These are phyloP conservation scores for Tranzscheliella williamsii DNA, from an alignment of 1,284 basidiomycete genomes.

Conservation along the genomic window DNA sequence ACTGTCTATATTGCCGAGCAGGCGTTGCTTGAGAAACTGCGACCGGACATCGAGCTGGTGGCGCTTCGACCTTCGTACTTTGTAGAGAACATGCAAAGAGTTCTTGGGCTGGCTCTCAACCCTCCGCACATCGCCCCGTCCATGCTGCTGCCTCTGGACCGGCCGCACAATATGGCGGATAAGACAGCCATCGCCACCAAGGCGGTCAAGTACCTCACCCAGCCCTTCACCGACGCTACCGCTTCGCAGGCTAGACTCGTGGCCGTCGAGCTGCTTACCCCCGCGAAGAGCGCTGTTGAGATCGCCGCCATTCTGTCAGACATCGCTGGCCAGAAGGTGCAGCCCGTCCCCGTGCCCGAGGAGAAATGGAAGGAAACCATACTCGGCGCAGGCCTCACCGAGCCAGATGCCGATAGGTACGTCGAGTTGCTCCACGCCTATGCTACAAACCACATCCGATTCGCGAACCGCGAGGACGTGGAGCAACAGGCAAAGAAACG, in stretches of 20 bases:
- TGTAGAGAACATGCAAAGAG: slow-evolving; percentile 6
- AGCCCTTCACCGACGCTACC: not conserved
- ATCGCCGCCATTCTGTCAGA: slow-evolving; percentile 8
- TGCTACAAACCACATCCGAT: slow-evolving; percentile 2
- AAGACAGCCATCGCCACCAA: slow-evolving; percentile 7
- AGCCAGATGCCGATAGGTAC: slow-evolving; percentile 1
- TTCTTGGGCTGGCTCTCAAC: slow-evolving; percentile 9
- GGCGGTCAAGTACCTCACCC: slow-evolving; percentile 15
- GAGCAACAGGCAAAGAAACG: slow-evolving; percentile 8
- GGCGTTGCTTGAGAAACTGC: slow-evolving; percentile 3
- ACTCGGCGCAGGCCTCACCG: slow-evolving; percentile 9
- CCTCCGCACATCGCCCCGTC: slow-evolving; percentile 18
- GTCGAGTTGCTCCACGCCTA: slow-evolving; percentile 6
- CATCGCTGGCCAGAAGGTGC: slow-evolving; percentile 5
- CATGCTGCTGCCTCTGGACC: slow-evolving; percentile 13
- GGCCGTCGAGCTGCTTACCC: slow-evolving; percentile 10
- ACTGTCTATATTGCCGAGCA: slow-evolving; percentile 8
- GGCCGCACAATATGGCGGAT: slow-evolving; percentile 2
- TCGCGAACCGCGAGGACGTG: slow-evolving; percentile 3
- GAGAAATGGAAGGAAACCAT: slow-evolving; percentile 12
- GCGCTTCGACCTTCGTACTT: slow-evolving; percentile 7
- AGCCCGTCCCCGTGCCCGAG: slow-evolving; percentile 11
- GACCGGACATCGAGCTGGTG: slow-evolving; percentile 8
- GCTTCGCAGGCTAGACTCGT: slow-evolving; percentile 4
- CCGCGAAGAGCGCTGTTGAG: slow-evolving; percentile 11